phyloP scores from a whole-genome alignment of 768 basidiomycete genomes.

The Harrya chromipes region DNA sequence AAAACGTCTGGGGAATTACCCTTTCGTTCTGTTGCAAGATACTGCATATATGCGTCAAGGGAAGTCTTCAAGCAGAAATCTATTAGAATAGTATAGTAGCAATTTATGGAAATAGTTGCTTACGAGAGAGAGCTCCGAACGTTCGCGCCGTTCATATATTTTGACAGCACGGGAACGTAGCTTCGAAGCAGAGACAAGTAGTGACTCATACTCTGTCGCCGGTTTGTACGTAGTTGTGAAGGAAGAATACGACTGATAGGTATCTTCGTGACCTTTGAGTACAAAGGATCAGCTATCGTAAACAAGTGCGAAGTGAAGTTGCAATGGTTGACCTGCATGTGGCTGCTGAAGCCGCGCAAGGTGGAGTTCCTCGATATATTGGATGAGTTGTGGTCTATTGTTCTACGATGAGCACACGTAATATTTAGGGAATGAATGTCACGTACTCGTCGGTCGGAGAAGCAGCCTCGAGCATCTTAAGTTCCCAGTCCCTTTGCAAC shows the following conservation, averaged over 20 bases:
- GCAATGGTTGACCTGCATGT: constrained; percentile 58
- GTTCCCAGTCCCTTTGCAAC: constrained; percentile 68
- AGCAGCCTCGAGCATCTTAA: constrained; percentile 55
- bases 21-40: constrained; percentile 60
- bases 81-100: constrained; percentile 8
- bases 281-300: background rate
- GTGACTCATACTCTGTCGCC: constrained; percentile 69
- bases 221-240: constrained; percentile 82
- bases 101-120: constrained; percentile 11
- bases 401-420: background rate
- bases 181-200: constrained; percentile 78
- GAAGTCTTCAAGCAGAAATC: constrained; percentile 32
- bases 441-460: constrained; percentile 46
- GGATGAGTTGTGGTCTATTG: constrained; percentile 42
- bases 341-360: constrained; percentile 71
- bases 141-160: constrained; percentile 61
- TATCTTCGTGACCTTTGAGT: constrained; percentile 69
- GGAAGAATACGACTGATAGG: constrained; percentile 80
- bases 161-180: constrained; percentile 57
- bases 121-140: constrained; percentile 59
- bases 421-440: background rate
- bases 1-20: constrained; percentile 57
- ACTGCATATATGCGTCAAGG: constrained; percentile 59
- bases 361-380: constrained; percentile 53
- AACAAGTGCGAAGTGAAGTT: background rate